Conservation (phyloP, 1,284 basidiomycete species). For the Cystobasidium sp. region DNA sequence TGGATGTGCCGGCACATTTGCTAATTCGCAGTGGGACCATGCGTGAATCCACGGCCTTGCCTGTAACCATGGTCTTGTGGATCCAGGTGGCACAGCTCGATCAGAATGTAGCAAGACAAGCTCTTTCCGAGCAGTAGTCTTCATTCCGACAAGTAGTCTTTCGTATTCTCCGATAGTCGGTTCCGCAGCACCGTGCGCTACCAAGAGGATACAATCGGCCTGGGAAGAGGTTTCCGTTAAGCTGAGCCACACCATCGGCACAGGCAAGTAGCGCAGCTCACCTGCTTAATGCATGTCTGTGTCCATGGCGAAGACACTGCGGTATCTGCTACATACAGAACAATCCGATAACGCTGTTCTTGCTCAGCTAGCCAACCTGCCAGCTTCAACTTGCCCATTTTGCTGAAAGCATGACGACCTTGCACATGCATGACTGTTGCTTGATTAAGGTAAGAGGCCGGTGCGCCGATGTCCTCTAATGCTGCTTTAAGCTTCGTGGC, state of each 20-base stretch:
- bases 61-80: slow-evolving; percentile 95
- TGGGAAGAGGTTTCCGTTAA: slow-evolving; percentile 54
- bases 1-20: slow-evolving; percentile 59
- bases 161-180: slow-evolving; percentile 64
- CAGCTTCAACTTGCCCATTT: slow-evolving; percentile 92
- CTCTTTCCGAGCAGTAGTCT: slow-evolving; percentile 97
- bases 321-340: slow-evolving; percentile 91
- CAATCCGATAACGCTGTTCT: slow-evolving; percentile 86
- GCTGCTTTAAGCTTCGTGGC: slow-evolving; percentile 84
- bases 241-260: neutral
- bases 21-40: slow-evolving; percentile 86
- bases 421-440: slow-evolving; percentile 85
- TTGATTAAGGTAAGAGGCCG: slow-evolving; percentile 87
- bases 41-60: slow-evolving; percentile 93
- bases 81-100: slow-evolving; percentile 83
- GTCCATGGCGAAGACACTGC: slow-evolving; percentile 92
- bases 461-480: slow-evolving; percentile 83
- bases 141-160: slow-evolving; percentile 85
- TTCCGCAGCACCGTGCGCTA: slow-evolving; percentile 83
- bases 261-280: slow-evolving; percentile 55
- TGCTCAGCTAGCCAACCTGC: slow-evolving; percentile 92
- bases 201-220: slow-evolving; percentile 94
- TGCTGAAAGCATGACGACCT: slow-evolving; percentile 87
- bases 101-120: slow-evolving; percentile 92
- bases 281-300: slow-evolving; percentile 93